phyloP scores from a whole-genome alignment of 164 flowering plant genomes.

The Pachysandra terminalis region DNA sequence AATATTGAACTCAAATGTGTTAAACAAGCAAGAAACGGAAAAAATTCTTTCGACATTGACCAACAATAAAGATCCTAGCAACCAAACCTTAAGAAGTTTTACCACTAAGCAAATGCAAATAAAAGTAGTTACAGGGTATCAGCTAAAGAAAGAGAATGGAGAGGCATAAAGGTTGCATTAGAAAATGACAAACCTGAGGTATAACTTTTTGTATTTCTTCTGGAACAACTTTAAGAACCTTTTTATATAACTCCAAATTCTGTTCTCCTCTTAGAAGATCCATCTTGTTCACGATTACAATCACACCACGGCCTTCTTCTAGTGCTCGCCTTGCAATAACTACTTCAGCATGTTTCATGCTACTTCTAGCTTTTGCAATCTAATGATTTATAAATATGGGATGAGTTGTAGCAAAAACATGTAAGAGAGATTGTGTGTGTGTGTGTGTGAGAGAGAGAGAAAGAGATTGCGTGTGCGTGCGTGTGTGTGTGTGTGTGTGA shows the following conservation, averaged over 20 bases:
- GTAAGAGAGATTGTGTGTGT: not conserved
- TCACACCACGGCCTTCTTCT: slow-evolving; percentile 95
- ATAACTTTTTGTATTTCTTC: slow-evolving; percentile 85
- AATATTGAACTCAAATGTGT: not conserved
- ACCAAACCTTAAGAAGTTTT: not conserved
- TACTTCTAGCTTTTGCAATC: slow-evolving; percentile 74
- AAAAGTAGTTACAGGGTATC: not conserved
- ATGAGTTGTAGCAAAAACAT: not conserved
- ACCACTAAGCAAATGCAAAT: not conserved
- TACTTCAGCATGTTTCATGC: slow-evolving; percentile 93
- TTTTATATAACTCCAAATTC: slow-evolving; percentile 42
- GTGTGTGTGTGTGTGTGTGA: too few species aligned
- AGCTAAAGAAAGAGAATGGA: not conserved
- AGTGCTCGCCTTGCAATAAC: slow-evolving; percentile 91
- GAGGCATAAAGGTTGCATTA: not conserved
- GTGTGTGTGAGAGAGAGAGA: not conserved
- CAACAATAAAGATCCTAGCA: not conserved
- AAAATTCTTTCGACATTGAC: not conserved
- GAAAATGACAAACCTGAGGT: slow-evolving; percentile 68
- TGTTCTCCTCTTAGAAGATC: slow-evolving; percentile 70
- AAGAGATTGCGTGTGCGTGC: too few species aligned
- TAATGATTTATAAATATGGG: slow-evolving; percentile 16
- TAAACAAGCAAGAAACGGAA: not conserved
- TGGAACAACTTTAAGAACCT: slow-evolving; percentile 77
- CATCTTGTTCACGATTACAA: slow-evolving; percentile 93